A percentile compares a stretch with the other conserved stretches of the same genome.
Evolutionary conservation across 345 rosid species (phyloP).

Genomic region (Eucalyptus camaldulensis): DNA sequence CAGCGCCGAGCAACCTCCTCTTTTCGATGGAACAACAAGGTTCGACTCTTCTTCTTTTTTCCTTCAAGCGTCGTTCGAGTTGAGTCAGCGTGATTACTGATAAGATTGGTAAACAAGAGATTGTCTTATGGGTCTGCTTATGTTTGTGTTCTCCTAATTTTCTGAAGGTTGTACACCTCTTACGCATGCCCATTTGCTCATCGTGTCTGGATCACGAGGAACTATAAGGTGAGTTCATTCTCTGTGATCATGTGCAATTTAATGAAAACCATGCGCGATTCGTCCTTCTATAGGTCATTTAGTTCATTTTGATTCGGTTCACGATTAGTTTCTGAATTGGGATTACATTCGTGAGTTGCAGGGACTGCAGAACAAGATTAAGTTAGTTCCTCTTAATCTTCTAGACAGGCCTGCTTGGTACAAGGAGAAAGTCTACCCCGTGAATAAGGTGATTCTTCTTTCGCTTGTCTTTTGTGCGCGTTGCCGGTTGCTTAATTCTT

Average conservation of each 20-base stretch:
- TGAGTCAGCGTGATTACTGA: background rate
- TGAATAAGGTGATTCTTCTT: slow-evolving; percentile 46
- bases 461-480: background rate
- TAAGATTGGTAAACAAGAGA: background rate
- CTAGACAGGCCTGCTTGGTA: slow-evolving; percentile 82
- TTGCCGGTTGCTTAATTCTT: background rate
- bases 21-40: slow-evolving; percentile 75
- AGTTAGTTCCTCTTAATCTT: slow-evolving; percentile 67
- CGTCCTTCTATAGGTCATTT: background rate
- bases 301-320: background rate
- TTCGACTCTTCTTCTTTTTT: background rate
- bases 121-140: background rate
- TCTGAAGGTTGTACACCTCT: slow-evolving; percentile 47
- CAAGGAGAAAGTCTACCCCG: slow-evolving; percentile 68
- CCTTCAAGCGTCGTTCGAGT: background rate
- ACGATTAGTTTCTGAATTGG: background rate
- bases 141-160: background rate
- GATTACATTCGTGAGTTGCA: slow-evolving; percentile 1
- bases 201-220: slow-evolving; percentile 89
- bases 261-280: background rate
- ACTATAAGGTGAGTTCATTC: slow-evolving; percentile 41
- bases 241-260: background rate
- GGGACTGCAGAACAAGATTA: slow-evolving; percentile 79
- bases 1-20: slow-evolving; percentile 46
- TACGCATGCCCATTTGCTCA: slow-evolving; percentile 72